Evolutionary conservation across 495 filamentous ascomycete species (phyloP).

Genomic region (Aspergillus avenaceus): DNA sequence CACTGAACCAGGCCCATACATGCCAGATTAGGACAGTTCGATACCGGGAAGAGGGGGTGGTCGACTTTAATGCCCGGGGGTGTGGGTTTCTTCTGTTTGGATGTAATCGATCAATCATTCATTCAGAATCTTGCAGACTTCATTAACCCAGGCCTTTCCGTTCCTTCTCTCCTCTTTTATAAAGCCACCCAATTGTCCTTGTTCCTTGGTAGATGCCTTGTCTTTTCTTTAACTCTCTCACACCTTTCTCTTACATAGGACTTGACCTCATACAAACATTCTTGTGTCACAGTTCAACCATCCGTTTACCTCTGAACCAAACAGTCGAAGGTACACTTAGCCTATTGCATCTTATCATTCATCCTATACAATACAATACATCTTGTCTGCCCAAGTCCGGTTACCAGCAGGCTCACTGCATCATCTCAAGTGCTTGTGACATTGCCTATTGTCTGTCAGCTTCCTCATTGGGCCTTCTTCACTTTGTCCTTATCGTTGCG

Average conservation of each 20-base stretch:
- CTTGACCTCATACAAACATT: conserved; percentile 12
- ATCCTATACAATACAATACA: not conserved
- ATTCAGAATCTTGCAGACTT: conserved; percentile 7
- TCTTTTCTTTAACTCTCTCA: conserved; percentile 8
- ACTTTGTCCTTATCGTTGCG: not conserved
- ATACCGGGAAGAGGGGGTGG: not conserved
- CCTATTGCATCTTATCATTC: not conserved
- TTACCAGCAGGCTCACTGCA: conserved; percentile 6
- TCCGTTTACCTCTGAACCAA: not conserved
- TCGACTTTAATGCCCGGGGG: not conserved
- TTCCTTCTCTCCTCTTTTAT: conserved; percentile 11
- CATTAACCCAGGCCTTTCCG: conserved; percentile 9
- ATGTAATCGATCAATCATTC: conserved; percentile 15
- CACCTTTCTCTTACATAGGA: conserved; percentile 2
- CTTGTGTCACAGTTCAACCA: not conserved
- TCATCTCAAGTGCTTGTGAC: not conserved
- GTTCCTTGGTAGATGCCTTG: conserved; percentile 8
- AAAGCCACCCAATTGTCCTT: conserved; percentile 15
- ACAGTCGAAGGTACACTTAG: not conserved
- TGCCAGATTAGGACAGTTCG: conserved; percentile 14
- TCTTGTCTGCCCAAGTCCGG: conserved; percentile 2
- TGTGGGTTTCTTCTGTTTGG: conserved; percentile 12
- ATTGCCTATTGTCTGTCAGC: not conserved
- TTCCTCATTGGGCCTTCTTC: not conserved
- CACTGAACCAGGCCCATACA: not conserved